Conservation (phyloP, 2,329 filamentous ascomycete genomes). For the Thelonectria blattea region DNA sequence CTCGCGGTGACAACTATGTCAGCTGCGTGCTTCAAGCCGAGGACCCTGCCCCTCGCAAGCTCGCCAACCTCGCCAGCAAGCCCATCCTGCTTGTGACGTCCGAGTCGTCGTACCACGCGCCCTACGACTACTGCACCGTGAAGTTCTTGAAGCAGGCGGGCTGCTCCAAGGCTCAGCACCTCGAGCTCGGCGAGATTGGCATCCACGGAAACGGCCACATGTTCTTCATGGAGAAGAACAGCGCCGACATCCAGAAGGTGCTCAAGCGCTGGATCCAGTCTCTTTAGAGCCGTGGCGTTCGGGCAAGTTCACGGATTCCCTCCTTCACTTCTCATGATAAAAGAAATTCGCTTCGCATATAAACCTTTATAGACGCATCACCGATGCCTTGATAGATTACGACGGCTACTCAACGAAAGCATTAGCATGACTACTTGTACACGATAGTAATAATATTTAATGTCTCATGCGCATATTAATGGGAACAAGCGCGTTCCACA, state of each 20-base stretch:
- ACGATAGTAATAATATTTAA: too few relatives aligned
- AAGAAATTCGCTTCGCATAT: background rate
- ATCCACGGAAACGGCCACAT: slow-evolving; percentile 35
- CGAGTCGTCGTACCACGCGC: slow-evolving; percentile 29
- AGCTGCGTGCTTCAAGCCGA: slow-evolving; percentile 29
- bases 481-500: too few relatives aligned
- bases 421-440: too few relatives aligned
- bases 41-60: slow-evolving; percentile 16
- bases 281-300: background rate
- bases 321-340: background rate
- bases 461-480: too few relatives aligned
- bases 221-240: slow-evolving; percentile 37
- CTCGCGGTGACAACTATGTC: slow-evolving; percentile 11
- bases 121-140: slow-evolving; percentile 32
- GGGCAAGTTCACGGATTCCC: background rate
- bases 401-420: background rate
- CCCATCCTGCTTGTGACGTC: slow-evolving; percentile 32
- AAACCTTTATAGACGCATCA: background rate
- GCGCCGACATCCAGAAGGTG: slow-evolving; percentile 24
- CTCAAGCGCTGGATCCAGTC: slow-evolving; percentile 26
- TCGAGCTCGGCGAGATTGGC: slow-evolving; percentile 28
- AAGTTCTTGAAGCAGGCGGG: slow-evolving; percentile 31
- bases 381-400: background rate
- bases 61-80: slow-evolving; percentile 45
- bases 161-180: slow-evolving; percentile 26